Evolutionary conservation across 2,329 filamentous ascomycete genomes (phyloP), one percentile per base, ranked within the genome.

Genomic region (Chaetomium strumarium): DNA sequence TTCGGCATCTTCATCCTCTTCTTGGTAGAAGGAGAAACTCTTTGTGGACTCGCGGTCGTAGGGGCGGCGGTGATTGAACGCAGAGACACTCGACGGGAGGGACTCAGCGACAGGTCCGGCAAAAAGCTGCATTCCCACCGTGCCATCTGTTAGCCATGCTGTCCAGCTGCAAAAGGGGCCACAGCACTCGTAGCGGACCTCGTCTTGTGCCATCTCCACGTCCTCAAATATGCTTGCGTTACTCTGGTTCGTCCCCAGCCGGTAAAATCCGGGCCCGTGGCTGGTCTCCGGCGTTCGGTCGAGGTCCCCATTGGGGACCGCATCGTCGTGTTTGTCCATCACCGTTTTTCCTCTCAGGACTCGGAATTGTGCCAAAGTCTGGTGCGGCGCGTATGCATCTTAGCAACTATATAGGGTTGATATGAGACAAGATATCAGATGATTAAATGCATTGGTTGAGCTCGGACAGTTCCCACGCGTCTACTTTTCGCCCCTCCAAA

Each of bases 151-250:
- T 45, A 56, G 51, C 46, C 31, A 24, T 9, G 12, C 17, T 5
- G 14, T 17, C 19, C 42, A 11, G 42, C 31, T 9, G 17, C 42
- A 44, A 12, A 37, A 13, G 31, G n/a, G 20, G 39, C 37, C 20
- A 12, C 19, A 52, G 7, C 10, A 16, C 6, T 9, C 20, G 60
- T 53, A 63, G 33, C 70, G 49, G 66, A 93, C 88, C 80, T 97
- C 92, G 67, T 96, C 89, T 47, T 95, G 90, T 17, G 93, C 92
- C 93, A 99, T 97, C 68, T 96, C 92, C n/a, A 97, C 91, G 69
- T 96, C 90, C 60, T 90, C 90, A 62, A 96, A 85, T 61, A 96
- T 85, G 70, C 89, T 95, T 34, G 84, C 77, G 69, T 78, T 83
- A 71, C 86, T 90, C 63, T 83, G 76, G 63, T 88, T 88, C 47